Evolutionary conservation across 176 grass and related monocot genomes (phyloP), one percentile per base, ranked within the genome.

Genomic region (Phoenix dactylifera): DNA sequence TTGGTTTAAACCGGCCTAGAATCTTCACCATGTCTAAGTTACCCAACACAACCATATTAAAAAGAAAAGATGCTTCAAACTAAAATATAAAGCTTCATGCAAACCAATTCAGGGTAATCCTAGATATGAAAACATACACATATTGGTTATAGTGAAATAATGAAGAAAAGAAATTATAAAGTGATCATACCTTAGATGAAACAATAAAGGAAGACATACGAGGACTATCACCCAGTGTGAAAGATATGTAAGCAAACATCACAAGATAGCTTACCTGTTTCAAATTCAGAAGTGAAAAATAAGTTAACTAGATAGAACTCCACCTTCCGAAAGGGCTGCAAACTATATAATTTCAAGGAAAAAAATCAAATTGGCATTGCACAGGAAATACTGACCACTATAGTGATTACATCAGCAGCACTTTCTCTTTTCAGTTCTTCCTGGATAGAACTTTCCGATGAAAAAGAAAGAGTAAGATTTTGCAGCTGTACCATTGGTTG

Each of bases 221-320:
- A 77, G 82, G 76, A 16, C 64, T 82, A 23, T 92, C 84, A 73
- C 86, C 93, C 62, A 98, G 84, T 58, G 82, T 88, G 60, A 92
- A 83, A 30, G 93, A 88, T 80, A 98, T 92, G 76, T 98, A 98
- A 55, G 66, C 81, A 70, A 98, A 98, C 93, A 98, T 98, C 70
- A 98, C 78, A 76, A 98, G 66, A 81, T 98, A 98, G 59, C 93
- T 98, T 60, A 98, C 80, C 93, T 98, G 93, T 76, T 74, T 71
- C 29, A 51, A 70, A 83, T 73, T 80, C 24, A 66, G 59, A 73
- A 22, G 50, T 54, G 19, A 75, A 26, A 60, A 72, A 77, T 66
- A 57, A 76, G 54, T 49, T 9, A 19, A 15, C 70, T 52, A 80
- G 7, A n/a, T 64, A 35, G 7, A 12, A 12, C 9, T 44, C 3